phyloP scores from a whole-genome alignment of 495 filamentous ascomycete species.

The Aspergillus nidulans region DNA sequence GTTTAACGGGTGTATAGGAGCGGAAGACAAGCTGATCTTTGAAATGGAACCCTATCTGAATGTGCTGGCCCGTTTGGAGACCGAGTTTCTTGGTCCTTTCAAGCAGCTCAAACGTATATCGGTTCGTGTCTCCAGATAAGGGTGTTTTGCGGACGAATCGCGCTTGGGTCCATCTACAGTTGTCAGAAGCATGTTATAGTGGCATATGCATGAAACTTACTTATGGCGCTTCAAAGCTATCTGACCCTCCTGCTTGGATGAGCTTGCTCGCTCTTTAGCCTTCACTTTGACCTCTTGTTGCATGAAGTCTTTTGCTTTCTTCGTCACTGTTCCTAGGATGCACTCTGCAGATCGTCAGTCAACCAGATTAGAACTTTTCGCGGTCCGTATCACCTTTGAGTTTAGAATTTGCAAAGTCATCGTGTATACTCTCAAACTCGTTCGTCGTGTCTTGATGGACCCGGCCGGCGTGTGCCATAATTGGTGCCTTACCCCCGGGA shows the following conservation, averaged over 20 bases:
- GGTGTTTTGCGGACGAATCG: slow-evolving; percentile 5
- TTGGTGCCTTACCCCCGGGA: slow-evolving; percentile 29
- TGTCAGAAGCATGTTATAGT: too few species aligned
- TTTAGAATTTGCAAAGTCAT: slow-evolving; percentile 28
- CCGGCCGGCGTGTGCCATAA: slow-evolving; percentile 28
- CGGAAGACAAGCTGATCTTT: slow-evolving; percentile 35
- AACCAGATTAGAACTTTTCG: too few species aligned
- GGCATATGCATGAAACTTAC: too few species aligned
- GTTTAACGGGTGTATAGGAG: slow-evolving; percentile 38
- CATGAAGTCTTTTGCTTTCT: neutral
- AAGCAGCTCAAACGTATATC: too few species aligned
- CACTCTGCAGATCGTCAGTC: neutral
- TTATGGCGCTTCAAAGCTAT: too few species aligned
- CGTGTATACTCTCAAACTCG: slow-evolving; percentile 32
- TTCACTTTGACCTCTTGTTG: neutral
- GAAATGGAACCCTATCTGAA: slow-evolving; percentile 36
- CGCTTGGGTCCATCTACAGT: slow-evolving; percentile 12
- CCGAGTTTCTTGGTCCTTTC: slow-evolving; percentile 35
- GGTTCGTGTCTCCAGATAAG: slow-evolving; percentile 35
- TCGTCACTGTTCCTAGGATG: neutral
- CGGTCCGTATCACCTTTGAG: slow-evolving; percentile 18
- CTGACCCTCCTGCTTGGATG: too few species aligned
- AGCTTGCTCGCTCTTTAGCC: neutral
- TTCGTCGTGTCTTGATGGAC: slow-evolving; percentile 28
- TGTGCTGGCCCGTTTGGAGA: slow-evolving; percentile 40